phyloP scores from a whole-genome alignment of 768 basidiomycete genomes.

The Paxillus involutus region DNA sequence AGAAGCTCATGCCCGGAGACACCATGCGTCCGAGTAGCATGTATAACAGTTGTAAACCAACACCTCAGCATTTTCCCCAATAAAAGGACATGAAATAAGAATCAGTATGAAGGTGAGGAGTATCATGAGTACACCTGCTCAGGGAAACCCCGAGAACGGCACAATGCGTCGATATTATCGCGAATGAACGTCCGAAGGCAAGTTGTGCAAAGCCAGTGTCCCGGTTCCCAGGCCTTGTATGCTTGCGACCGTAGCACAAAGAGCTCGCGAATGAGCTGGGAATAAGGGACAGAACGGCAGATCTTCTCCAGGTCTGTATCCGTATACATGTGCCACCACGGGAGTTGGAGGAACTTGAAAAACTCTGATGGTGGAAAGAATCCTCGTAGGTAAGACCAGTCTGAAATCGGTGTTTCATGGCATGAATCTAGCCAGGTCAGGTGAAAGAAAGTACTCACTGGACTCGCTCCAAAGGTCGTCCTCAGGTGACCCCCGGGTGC shows the following conservation, averaged over 20 bases:
- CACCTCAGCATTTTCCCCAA: background rate
- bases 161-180: slow-evolving; percentile 9
- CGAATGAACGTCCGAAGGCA: slow-evolving; percentile 8
- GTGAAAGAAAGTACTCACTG: slow-evolving; percentile 5
- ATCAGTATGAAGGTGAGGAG: background rate
- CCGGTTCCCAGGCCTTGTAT: slow-evolving; percentile 6
- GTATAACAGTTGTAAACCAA: background rate
- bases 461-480: slow-evolving; percentile 9
- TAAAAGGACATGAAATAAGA: background rate
- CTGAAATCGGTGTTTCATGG: background rate
- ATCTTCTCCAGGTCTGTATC: slow-evolving; percentile 4
- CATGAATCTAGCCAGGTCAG: background rate
- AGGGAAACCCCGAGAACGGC: background rate
- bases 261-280: background rate
- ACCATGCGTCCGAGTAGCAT: background rate
- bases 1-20: too few species aligned
- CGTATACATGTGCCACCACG: slow-evolving; percentile 15
- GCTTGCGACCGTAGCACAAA: slow-evolving; percentile 6
- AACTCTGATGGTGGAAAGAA: slow-evolving; percentile 9
- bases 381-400: slow-evolving; percentile 18
- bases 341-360: slow-evolving; percentile 10
- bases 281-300: slow-evolving; percentile 6
- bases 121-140: background rate
- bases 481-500: background rate
- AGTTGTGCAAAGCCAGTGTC: slow-evolving; percentile 12